Evolutionary conservation across 75 land plant species (phyloP).

Genomic region (Cunninghamia lanceolata): DNA sequence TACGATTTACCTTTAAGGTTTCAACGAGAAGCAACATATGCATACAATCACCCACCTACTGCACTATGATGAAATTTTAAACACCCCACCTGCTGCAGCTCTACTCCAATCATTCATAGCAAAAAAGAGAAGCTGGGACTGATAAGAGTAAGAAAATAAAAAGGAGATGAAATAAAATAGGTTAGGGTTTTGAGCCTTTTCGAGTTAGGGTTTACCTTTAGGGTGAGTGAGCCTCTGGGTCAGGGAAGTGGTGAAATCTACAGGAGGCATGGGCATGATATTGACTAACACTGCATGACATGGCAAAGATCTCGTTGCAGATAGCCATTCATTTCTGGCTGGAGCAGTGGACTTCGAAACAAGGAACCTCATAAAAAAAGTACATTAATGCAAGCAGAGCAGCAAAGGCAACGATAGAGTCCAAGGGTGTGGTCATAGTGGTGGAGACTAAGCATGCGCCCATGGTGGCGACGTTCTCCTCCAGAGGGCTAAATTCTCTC

Average conservation of each 20-base stretch:
- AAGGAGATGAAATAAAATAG: too few relatives aligned
- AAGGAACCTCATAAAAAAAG: conserved; percentile 6
- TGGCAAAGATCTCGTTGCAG: conserved; percentile 51
- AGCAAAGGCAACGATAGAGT: conserved; percentile 26
- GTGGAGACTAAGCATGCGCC: conserved; percentile 26
- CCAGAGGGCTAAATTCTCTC: conserved; percentile 31
- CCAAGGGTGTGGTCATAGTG: conserved; percentile 19
- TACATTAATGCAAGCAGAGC: conserved; percentile 13
- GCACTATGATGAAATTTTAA: too few relatives aligned
- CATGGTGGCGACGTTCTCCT: conserved; percentile 33
- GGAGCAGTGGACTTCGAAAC: conserved; percentile 10
- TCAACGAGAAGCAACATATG: too few relatives aligned
- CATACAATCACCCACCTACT: too few relatives aligned
- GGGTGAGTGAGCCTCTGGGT: too few relatives aligned
- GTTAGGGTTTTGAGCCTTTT: too few relatives aligned
- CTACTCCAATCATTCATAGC: too few relatives aligned
- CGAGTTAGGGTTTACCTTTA: too few relatives aligned
- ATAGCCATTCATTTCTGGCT: conserved; percentile 30
- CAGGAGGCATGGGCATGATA: conserved; percentile 79
- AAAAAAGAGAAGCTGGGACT: too few relatives aligned
- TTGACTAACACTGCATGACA: conserved; percentile 31
- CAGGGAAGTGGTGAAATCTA: conserved; percentile 39
- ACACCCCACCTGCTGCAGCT: too few relatives aligned
- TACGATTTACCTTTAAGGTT: too few relatives aligned
- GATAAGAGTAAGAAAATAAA: too few relatives aligned